Conservation (phyloP, 1,284 basidiomycete genomes). For the Cutaneotrichosporon sp. region DNA sequence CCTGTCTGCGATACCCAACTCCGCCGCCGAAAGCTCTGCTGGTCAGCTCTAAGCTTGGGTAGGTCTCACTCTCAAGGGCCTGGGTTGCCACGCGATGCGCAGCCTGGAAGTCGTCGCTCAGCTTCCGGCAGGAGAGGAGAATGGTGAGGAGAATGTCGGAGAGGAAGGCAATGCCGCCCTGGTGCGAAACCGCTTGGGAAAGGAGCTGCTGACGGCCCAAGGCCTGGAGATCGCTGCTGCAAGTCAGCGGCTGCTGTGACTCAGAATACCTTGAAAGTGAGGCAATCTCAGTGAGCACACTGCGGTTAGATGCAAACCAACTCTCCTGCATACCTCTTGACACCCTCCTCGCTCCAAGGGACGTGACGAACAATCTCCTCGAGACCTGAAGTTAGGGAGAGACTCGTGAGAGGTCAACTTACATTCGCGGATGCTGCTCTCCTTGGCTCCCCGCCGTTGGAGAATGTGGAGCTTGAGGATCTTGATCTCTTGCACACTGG, state of each 20-base stretch:
- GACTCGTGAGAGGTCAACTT: neutral
- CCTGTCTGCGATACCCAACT: neutral
- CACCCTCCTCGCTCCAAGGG: constrained; percentile 5
- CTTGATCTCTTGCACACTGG: constrained; percentile 13
- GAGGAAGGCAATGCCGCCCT: neutral
- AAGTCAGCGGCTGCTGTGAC: neutral
- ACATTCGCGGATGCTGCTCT: constrained; percentile 5
- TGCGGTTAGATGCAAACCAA: too few species aligned
- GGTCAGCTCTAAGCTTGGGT: neutral
- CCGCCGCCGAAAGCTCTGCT: constrained; percentile 1
- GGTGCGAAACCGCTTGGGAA: neutral
- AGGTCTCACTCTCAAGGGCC: constrained; percentile 9
- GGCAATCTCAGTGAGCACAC: constrained; percentile 13
- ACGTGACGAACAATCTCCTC: neutral
- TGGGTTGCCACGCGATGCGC: neutral
- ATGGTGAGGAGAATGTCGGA: constrained; percentile 11
- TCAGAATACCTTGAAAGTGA: neutral
- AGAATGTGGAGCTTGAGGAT: constrained; percentile 13
- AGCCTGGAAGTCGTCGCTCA: constrained; percentile 4
- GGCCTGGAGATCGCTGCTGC: constrained; percentile 16
- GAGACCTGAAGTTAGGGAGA: neutral
- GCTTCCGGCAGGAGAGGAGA: constrained; percentile 10
- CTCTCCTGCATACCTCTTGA: too few species aligned
- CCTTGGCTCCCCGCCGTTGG: constrained; percentile 10
- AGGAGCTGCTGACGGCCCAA: constrained; percentile 8